phyloP scores from a whole-genome alignment of 225 moss, liverwort and hornwort species.

The Bryoerythrophyllum caledonicum region DNA sequence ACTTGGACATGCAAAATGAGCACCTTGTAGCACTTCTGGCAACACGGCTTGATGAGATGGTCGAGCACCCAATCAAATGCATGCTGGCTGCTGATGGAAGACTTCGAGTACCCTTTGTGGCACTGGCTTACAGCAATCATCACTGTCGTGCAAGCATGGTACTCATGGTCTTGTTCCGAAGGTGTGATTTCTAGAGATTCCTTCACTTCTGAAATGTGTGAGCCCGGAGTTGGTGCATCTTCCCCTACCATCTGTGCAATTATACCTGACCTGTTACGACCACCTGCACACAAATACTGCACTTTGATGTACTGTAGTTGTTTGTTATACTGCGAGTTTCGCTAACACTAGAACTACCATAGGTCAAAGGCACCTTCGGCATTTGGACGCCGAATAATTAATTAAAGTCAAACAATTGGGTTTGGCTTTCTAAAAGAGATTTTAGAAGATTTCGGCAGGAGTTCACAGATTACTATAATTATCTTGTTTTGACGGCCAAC shows the following conservation, averaged over 20 bases:
- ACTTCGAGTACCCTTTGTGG: slow-evolving; percentile 80
- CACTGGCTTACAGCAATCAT: slow-evolving; percentile 73
- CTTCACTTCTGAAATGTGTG: slow-evolving; percentile 10
- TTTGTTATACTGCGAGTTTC: too few relatives aligned
- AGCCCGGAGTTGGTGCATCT: too few relatives aligned
- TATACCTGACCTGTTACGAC: background rate
- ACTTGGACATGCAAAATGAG: slow-evolving; percentile 86
- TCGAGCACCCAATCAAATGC: slow-evolving; percentile 75
- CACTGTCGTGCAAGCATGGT: slow-evolving; percentile 37
- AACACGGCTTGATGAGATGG: slow-evolving; percentile 68
- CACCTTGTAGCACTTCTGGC: slow-evolving; percentile 60
- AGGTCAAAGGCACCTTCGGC: too few relatives aligned
- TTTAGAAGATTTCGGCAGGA: too few relatives aligned
- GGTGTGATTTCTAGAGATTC: background rate
- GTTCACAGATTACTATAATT: too few relatives aligned
- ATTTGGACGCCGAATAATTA: too few relatives aligned
- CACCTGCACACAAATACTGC: background rate
- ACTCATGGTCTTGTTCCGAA: slow-evolving; percentile 8
- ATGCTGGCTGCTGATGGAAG: slow-evolving; percentile 80
- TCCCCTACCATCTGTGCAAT: slow-evolving; percentile 28
- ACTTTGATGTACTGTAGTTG: too few relatives aligned
- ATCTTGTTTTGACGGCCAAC: too few relatives aligned
- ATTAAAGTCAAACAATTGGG: too few relatives aligned
- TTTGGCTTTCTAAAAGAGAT: too few relatives aligned
- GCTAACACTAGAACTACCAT: too few relatives aligned